These are phyloP conservation scores for Aulographum hederae DNA, from an alignment of 2,329 filamentous ascomycete species.

Conservation along the genomic window DNA sequence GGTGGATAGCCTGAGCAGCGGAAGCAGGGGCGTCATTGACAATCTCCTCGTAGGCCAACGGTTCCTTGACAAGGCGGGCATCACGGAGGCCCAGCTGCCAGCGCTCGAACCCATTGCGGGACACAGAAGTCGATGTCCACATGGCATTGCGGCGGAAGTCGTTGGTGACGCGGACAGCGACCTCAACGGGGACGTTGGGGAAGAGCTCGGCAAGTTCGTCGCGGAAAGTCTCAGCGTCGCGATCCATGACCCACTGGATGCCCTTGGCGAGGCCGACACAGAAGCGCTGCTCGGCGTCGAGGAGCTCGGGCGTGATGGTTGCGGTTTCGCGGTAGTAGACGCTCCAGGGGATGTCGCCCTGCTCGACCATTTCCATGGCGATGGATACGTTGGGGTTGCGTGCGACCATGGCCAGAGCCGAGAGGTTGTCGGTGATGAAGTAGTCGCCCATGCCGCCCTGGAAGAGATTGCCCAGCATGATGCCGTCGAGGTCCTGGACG, in stretches of 20 bases:
- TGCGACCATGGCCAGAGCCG: constrained; percentile 6
- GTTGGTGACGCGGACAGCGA: constrained; percentile 6
- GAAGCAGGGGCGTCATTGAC: constrained; percentile 5
- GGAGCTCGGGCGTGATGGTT: constrained; percentile 5
- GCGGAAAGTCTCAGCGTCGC: constrained; percentile 5
- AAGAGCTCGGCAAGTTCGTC: constrained; percentile 7
- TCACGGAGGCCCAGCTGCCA: constrained; percentile 8
- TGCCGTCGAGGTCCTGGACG: constrained; percentile 9
- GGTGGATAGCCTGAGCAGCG: constrained; percentile 4
- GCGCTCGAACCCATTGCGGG: constrained; percentile 6
- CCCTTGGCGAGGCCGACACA: constrained; percentile 7
- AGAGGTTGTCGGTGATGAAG: constrained; percentile 9
- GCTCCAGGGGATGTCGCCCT: constrained; percentile 9
- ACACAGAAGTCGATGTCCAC: constrained; percentile 6
- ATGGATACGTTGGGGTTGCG: constrained; percentile 7
- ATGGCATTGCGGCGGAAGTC: constrained; percentile 6
- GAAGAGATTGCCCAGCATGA: constrained; percentile 9
- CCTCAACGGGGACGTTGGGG: constrained; percentile 5
- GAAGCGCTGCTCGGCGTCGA: constrained; percentile 7
- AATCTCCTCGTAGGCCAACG: constrained; percentile 6
- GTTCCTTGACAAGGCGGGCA: constrained; percentile 6
- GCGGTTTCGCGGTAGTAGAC: constrained; percentile 8
- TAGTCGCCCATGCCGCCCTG: constrained; percentile 9
- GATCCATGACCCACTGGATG: constrained; percentile 6
- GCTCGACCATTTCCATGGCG: constrained; percentile 6